phyloP scores from a whole-genome alignment of 2,329 filamentous ascomycete genomes.

The Neodidymelliopsis sp. region DNA sequence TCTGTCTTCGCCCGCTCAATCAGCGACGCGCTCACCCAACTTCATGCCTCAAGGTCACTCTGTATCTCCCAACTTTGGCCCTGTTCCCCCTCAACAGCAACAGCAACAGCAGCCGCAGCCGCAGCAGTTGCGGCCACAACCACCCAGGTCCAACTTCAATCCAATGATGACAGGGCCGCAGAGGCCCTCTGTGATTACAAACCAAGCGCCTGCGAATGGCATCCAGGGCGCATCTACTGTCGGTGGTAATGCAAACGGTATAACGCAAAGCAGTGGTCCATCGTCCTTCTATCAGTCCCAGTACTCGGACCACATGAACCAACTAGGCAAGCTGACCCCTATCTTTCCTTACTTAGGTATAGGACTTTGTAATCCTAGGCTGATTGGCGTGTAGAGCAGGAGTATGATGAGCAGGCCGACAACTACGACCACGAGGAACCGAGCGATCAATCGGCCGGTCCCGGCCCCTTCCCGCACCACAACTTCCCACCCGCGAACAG shows the following conservation, averaged over 20 bases:
- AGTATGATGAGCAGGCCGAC: constrained; percentile 90
- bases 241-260: constrained; percentile 46
- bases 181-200: constrained; percentile 47
- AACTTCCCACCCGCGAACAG: constrained; percentile 59
- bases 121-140: constrained; percentile 51
- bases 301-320: constrained; percentile 93
- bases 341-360: constrained; percentile 57
- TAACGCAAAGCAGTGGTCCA: constrained; percentile 50
- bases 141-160: constrained; percentile 57
- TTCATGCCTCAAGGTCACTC: constrained; percentile 65
- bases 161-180: constrained; percentile 53
- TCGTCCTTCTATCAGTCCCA: constrained; percentile 79
- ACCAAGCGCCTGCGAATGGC: constrained; percentile 46
- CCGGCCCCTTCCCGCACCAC: constrained; percentile 68
- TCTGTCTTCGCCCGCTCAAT: constrained; percentile 68
- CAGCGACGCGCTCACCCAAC: constrained; percentile 66
- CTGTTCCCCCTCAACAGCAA: constrained; percentile 56
- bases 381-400: constrained; percentile 83
- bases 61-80: constrained; percentile 67
- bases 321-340: constrained; percentile 83
- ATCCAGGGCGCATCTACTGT: constrained; percentile 47
- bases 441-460: constrained; percentile 70
- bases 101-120: constrained; percentile 37
- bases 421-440: constrained; percentile 84
- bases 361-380: constrained; percentile 72